Evolutionary conservation across 1,139 yeast genomes (phyloP).

Genomic region (Hansenula lynferdii): DNA sequence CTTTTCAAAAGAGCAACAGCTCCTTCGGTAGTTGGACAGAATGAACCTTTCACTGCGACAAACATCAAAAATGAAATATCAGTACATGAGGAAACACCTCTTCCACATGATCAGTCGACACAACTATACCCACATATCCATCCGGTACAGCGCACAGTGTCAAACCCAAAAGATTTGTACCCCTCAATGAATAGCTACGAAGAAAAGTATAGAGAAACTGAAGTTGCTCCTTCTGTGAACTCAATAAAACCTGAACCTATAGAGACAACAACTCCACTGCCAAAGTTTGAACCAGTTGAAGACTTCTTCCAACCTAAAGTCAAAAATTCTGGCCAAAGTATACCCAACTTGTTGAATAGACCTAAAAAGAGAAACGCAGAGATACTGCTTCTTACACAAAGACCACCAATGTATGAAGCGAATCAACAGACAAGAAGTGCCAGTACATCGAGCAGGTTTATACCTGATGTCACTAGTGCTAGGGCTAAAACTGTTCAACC

Average conservation of each 20-base stretch:
- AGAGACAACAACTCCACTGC: background rate
- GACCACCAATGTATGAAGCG: conserved; percentile 1
- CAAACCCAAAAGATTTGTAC: background rate
- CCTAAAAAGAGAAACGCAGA: conserved; percentile 4
- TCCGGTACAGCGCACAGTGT: conserved; percentile 6
- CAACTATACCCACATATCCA: background rate
- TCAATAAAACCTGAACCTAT: background rate
- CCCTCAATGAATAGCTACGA: conserved; percentile 6
- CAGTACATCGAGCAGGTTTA: background rate
- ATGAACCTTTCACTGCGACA: too few relatives aligned
- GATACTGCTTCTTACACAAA: conserved; percentile 7
- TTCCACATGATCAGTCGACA: too few relatives aligned
- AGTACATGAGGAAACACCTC: too few relatives aligned
- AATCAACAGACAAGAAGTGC: background rate
- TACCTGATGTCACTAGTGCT: background rate
- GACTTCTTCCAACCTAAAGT: background rate
- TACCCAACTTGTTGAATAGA: conserved; percentile 1
- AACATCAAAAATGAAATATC: too few relatives aligned
- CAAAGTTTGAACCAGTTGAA: conserved; percentile 3
- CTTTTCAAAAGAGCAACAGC: conserved; percentile 6
- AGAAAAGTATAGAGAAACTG: conserved; percentile 3
- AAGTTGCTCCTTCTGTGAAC: too few relatives aligned
- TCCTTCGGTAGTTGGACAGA: too few relatives aligned
- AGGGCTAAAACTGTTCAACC: conserved; percentile 28
- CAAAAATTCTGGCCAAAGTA: background rate